Conservation (phyloP, 2,329 filamentous ascomycete genomes). For the Aspergillus pseudoterreus region DNA sequence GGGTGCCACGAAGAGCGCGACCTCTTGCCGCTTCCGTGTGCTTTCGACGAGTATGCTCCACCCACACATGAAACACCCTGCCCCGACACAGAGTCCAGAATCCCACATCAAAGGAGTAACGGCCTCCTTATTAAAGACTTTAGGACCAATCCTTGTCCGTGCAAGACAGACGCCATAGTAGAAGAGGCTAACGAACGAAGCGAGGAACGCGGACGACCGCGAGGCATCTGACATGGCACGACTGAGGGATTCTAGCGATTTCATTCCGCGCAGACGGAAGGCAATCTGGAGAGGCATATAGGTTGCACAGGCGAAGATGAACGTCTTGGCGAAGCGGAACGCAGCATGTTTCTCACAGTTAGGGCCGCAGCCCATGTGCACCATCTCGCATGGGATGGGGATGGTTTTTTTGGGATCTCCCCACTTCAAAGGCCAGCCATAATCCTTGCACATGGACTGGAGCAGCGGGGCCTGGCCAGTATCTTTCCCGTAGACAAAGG, state of each 20-base stretch:
- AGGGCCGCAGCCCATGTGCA: conserved; percentile 73
- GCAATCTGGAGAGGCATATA: conserved; percentile 72
- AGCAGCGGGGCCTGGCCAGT: conserved; percentile 67
- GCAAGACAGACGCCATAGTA: conserved; percentile 82
- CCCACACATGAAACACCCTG: conserved; percentile 72
- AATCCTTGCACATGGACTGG: conserved; percentile 68
- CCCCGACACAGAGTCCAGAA: conserved; percentile 61
- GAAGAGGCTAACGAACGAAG: conserved; percentile 71
- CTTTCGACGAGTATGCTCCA: conserved; percentile 77
- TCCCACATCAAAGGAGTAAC: conserved; percentile 56
- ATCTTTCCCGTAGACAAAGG: conserved; percentile 69
- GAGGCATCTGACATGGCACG: conserved; percentile 57
- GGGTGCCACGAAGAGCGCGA: conserved; percentile 77
- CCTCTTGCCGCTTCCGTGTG: conserved; percentile 63
- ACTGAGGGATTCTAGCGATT: conserved; percentile 43
- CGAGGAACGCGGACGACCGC: conserved; percentile 74
- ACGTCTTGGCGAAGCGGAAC: conserved; percentile 64
- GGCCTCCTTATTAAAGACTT: conserved; percentile 55
- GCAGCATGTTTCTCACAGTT: conserved; percentile 70
- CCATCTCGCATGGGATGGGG: conserved; percentile 77
- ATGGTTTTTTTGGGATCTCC: conserved; percentile 66
- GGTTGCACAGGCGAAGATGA: conserved; percentile 69
- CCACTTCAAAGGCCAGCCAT: conserved; percentile 64
- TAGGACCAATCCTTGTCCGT: conserved; percentile 70
- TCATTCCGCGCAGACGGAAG: conserved; percentile 53